A percentile compares a stretch with the other conserved stretches of the same genome.
phyloP scores from a whole-genome alignment of 2,329 filamentous ascomycete genomes.

The Aquanectria penicillioides region DNA sequence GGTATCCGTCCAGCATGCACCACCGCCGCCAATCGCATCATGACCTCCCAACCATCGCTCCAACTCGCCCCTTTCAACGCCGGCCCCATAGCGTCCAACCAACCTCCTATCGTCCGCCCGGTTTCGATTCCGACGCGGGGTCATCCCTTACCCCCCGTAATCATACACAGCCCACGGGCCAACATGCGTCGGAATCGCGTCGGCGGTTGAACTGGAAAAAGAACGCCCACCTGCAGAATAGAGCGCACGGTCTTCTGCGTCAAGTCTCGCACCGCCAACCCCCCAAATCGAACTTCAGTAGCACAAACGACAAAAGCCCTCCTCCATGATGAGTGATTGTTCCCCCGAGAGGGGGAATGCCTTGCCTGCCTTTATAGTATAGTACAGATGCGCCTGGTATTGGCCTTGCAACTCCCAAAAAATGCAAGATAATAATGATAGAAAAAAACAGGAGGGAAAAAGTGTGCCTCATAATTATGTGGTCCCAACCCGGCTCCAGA shows the following conservation, averaged over 20 bases:
- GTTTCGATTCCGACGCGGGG: no score
- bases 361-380: constrained; percentile 24
- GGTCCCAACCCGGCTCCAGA: constrained; percentile 12
- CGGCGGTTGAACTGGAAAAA: no score
- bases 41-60: not conserved
- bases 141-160: not conserved
- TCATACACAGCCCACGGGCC: not conserved
- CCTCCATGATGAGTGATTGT: constrained; percentile 13
- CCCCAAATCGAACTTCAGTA: constrained; percentile 1
- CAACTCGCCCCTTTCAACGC: not conserved
- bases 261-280: not conserved
- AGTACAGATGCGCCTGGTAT: constrained; percentile 24
- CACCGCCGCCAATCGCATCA: not conserved
- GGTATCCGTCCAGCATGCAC: not conserved
- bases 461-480: constrained; percentile 17
- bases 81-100: not conserved
- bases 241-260: not conserved
- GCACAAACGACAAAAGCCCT: constrained; percentile 16
- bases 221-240: not conserved
- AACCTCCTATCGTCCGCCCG: not conserved
- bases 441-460: constrained; percentile 10
- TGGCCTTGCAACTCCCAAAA: constrained; percentile 24
- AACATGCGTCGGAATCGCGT: not conserved
- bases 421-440: constrained; percentile 15
- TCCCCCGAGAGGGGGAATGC: constrained; percentile 9